Base-by-base conservation (phyloP, 108 stramenopile genomes). In the Nitzschia palea region DNA sequence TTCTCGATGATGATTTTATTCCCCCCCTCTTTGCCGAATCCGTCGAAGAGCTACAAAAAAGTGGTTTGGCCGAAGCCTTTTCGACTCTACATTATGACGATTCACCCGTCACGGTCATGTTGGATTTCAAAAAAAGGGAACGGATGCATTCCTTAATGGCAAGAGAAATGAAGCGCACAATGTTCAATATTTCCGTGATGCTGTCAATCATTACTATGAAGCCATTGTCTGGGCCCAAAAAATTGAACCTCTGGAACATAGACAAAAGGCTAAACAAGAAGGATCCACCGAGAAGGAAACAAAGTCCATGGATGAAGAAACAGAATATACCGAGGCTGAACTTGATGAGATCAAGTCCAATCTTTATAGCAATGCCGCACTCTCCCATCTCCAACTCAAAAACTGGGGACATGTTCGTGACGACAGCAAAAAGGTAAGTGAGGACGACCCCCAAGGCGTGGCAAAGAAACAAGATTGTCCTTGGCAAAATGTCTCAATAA, bases 141-240 rank as follows among this genome's bases (percentile, higher is more conserved):
- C 86, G 55, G 80, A 95, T 2, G 79, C 87, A 26, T 82, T 90
- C 53, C 37, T 74, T 27, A 63, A 86, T 59, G 94, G 94, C 9
- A 89, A 87, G 62, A 75, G 83, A 50, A 95, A 95, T 77, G 70
- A 83, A 58, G 89, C 84, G 2, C 82, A 83, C 34, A 93, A 93
- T 63, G 59, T 90, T 14, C 85, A 91, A 70, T 95, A 90, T 55
- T 95, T 84, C 70, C 90, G 94, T 1, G 87, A 90, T 68, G 94
- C 94, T n/a, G 68, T 95, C 32, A 95, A 95, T 62, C 89, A 91
- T 67, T 95, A 92, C 48, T 88, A 87, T 34, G 86, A 90, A 78
- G 83, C 91, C 32, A 78, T 84, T 26, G 84, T 76, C 12, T 95
- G 90, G 90, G 88, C 90, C 10, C 65, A 78, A 48, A 85, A 86